Conservation (phyloP, 2,329 filamentous ascomycete species). For the Neocucurbitaria cava region DNA sequence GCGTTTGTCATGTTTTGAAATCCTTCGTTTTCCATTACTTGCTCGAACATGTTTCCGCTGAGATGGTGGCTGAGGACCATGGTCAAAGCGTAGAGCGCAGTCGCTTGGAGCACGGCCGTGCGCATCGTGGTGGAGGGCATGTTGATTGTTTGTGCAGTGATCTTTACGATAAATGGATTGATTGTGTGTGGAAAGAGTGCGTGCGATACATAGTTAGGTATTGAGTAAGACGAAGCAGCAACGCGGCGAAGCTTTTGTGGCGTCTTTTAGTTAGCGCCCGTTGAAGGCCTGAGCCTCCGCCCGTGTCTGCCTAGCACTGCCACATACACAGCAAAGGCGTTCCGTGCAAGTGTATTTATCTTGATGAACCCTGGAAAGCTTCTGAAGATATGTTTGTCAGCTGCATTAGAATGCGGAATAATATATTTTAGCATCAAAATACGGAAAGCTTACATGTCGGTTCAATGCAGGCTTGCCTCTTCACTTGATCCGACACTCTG, state of each 20-base stretch:
- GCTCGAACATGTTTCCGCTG: slow-evolving; percentile 6
- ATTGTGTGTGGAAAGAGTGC: not conserved
- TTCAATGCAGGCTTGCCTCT: no score
- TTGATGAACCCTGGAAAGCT: no score
- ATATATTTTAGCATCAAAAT: no score
- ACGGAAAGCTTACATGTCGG: no score
- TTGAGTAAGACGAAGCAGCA: not conserved
- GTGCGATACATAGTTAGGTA: not conserved
- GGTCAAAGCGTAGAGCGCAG: slow-evolving; percentile 8
- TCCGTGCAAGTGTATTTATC: no score
- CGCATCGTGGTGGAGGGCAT: slow-evolving; percentile 20
- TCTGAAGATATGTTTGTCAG: no score
- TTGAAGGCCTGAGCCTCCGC: not conserved
- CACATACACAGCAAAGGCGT: no score
- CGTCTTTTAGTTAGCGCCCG: no score
- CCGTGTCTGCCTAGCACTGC: not conserved
- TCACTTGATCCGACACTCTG: no score
- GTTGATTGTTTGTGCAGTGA: not conserved
- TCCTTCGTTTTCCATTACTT: slow-evolving; percentile 6
- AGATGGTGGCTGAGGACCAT: slow-evolving; percentile 9
- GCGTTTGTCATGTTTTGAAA: slow-evolving; percentile 4
- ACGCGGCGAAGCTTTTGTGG: not conserved
- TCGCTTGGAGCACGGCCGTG: slow-evolving; percentile 17
- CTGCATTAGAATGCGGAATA: no score
- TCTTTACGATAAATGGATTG: not conserved